These are phyloP conservation scores for Chlamydomonas sp. DNA, from an alignment of 139 green algal genomes.

Conservation along the genomic window DNA sequence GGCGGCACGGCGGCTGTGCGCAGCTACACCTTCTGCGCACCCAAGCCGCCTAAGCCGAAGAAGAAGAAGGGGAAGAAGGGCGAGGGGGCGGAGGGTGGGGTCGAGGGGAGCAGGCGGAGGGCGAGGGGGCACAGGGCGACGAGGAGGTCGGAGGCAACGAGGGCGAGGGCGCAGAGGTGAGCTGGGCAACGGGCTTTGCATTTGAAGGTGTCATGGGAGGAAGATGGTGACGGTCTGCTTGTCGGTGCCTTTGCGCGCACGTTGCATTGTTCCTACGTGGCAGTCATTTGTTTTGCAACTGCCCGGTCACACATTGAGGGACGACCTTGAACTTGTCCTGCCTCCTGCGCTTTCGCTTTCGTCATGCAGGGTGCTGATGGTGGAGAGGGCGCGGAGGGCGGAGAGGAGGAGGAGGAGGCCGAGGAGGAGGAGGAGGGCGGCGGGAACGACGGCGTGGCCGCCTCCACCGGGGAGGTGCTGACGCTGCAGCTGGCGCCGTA, in stretches of 20 bases:
- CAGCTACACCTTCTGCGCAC: slow-evolving; percentile 5
- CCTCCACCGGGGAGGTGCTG: slow-evolving; percentile 29
- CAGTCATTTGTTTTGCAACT: too few species aligned
- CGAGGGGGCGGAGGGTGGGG: slow-evolving; percentile 11
- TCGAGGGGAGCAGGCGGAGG: not conserved
- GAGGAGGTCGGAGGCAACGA: not conserved
- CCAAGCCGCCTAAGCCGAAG: slow-evolving; percentile 49
- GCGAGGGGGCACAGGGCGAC: slow-evolving; percentile 2
- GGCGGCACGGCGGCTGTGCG: not conserved
- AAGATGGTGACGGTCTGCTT: not conserved
- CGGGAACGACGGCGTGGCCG: not conserved
- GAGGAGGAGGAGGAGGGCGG: slow-evolving; percentile 18
- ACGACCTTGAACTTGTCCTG: too few species aligned
- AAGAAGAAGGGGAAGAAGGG: slow-evolving; percentile 37
- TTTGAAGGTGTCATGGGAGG: not conserved
- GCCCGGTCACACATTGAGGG: too few species aligned
- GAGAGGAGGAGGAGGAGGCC: slow-evolving; percentile 36
- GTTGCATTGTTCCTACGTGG: too few species aligned
- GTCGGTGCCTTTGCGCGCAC: too few species aligned
- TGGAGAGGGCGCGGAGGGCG: slow-evolving; percentile 14
- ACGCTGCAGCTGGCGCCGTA: slow-evolving; percentile 22
- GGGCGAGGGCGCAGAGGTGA: not conserved
- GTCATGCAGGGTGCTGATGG: not conserved
- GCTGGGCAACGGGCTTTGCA: not conserved
- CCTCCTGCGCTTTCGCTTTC: too few species aligned